phyloP scores from a whole-genome alignment of 768 basidiomycete species.

The Lactifluus hygrophoroides region DNA sequence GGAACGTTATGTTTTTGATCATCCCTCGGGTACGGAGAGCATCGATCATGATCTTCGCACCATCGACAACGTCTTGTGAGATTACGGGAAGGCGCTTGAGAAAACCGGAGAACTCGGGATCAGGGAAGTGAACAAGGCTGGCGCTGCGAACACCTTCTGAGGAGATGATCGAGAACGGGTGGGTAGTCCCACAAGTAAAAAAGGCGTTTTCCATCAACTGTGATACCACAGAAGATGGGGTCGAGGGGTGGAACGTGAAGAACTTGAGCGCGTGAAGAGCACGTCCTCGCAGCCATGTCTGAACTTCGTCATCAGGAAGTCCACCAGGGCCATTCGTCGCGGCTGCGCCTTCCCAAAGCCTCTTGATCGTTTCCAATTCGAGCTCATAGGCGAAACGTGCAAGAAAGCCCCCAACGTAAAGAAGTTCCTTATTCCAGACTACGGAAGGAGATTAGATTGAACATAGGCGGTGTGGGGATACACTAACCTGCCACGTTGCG shows the following conservation, averaged over 20 bases:
- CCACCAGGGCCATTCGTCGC: constrained; percentile 24
- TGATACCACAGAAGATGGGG: constrained; percentile 77
- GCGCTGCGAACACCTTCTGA: constrained; percentile 62
- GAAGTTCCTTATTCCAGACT: constrained; percentile 89
- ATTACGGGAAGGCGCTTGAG: constrained; percentile 71
- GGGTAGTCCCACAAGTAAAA: constrained; percentile 49
- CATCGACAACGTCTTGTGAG: constrained; percentile 47
- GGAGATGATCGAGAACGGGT: constrained; percentile 63
- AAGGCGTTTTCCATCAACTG: constrained; percentile 65
- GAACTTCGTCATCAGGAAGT: constrained; percentile 34
- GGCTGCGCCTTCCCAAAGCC: constrained; percentile 49
- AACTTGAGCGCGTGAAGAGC: constrained; percentile 78
- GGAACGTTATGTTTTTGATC: constrained; percentile 66
- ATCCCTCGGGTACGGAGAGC: constrained; percentile 52
- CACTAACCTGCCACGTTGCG: constrained; percentile 64
- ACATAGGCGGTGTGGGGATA: not conserved
- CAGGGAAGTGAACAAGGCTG: constrained; percentile 62
- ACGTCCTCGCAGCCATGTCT: constrained; percentile 44
- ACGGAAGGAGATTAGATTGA: not conserved
- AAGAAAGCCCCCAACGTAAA: constrained; percentile 78
- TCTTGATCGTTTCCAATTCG: constrained; percentile 55
- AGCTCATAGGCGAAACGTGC: constrained; percentile 78
- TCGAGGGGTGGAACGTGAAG: constrained; percentile 84
- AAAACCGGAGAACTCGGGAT: constrained; percentile 62
- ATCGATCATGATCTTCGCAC: constrained; percentile 52